Evolutionary conservation across 345 rosid species (phyloP).

Genomic region (Acer negundo): DNA sequence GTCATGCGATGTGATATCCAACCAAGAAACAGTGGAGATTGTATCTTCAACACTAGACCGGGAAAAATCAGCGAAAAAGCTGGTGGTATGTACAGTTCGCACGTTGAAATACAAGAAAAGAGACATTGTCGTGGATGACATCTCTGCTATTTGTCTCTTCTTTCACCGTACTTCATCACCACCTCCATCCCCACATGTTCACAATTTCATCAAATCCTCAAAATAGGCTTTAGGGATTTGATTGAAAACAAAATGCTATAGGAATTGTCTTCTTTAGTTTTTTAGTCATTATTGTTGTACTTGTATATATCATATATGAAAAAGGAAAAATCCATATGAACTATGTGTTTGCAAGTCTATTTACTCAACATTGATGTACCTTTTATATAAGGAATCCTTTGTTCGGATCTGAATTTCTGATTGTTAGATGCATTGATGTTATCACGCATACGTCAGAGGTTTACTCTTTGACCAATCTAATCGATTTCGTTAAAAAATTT

Average conservation of each 20-base stretch:
- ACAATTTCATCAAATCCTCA: conserved; percentile 6
- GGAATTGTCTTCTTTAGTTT: background rate
- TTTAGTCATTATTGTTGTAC: background rate
- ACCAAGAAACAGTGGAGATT: conserved; percentile 74
- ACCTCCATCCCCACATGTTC: background rate
- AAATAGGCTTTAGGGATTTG: conserved; percentile 1
- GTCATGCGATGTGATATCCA: conserved; percentile 88
- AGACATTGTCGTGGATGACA: conserved; percentile 79
- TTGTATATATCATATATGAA: background rate
- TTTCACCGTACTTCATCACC: conserved; percentile 36
- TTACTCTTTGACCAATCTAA: too few species aligned
- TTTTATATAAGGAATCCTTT: background rate
- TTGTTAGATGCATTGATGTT: too few species aligned
- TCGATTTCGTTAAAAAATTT: too few species aligned
- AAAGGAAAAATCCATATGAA: too few species aligned
- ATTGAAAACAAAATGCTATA: background rate
- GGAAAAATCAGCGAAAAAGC: conserved; percentile 62
- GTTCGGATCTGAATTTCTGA: background rate
- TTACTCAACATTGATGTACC: too few species aligned
- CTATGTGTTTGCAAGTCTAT: too few species aligned
- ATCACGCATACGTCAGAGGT: too few species aligned
- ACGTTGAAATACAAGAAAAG: conserved; percentile 76
- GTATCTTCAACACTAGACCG: conserved; percentile 55
- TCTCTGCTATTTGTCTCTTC: conserved; percentile 86
- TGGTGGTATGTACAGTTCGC: conserved; percentile 63